Evolutionary conservation across 495 filamentous ascomycete species (phyloP).

Genomic region (Aspergillus conjunctus): DNA sequence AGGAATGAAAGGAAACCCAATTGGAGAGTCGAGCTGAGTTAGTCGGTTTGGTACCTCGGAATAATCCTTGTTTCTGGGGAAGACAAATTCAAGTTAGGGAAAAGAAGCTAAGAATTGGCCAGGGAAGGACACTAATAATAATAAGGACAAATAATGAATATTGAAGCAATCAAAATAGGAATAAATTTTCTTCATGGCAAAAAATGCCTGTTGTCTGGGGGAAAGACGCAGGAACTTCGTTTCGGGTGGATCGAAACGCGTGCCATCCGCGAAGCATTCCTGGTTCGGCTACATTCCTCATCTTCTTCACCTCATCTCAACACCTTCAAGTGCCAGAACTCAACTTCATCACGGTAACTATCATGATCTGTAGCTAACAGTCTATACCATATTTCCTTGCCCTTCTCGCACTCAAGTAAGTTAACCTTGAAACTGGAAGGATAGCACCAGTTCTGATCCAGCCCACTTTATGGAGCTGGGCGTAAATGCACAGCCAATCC

Average conservation of each 20-base stretch:
- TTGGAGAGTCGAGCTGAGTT: constrained; percentile 32
- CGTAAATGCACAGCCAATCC: constrained; percentile 2
- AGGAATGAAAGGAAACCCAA: constrained; percentile 28
- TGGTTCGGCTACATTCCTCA: constrained; percentile 16
- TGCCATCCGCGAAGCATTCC: constrained; percentile 21
- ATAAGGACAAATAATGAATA: not conserved
- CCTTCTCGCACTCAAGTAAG: not conserved
- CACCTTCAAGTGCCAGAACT: not conserved
- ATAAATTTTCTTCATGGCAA: constrained; percentile 10
- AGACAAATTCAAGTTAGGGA: constrained; percentile 10
- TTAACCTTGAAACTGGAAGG: not conserved
- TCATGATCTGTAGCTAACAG: not conserved
- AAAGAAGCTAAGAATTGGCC: not conserved
- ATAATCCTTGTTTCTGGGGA: constrained; percentile 1
- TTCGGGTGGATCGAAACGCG: constrained; percentile 21
- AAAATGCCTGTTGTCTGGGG: constrained; percentile 17
- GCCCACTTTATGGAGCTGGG: constrained; percentile 4
- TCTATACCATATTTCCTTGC: not conserved
- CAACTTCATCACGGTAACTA: not conserved
- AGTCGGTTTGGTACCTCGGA: constrained; percentile 8
- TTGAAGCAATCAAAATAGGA: not conserved
- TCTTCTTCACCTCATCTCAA: not conserved
- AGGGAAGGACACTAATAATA: not conserved
- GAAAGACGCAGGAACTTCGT: constrained; percentile 10
- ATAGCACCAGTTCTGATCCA: constrained; percentile 1